Evolutionary conservation across 768 basidiomycete species (phyloP).

Genomic region (Tylopilus vinaceipallidus): DNA sequence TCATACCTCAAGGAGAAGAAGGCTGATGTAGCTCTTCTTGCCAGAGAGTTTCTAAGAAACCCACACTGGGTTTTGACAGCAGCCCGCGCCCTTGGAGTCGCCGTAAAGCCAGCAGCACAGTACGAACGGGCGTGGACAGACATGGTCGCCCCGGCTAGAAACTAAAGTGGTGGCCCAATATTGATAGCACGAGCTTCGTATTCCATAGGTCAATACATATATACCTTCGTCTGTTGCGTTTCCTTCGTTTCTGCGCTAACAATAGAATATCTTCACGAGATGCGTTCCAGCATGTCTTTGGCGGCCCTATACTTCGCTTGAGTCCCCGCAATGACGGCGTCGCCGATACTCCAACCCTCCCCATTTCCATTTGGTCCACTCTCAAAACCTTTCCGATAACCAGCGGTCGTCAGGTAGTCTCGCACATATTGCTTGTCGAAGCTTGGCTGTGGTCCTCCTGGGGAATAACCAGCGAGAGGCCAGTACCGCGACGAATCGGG

Average conservation of each 20-base stretch:
- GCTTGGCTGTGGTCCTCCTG: conserved; percentile 78
- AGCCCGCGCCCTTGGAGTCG: conserved; percentile 60
- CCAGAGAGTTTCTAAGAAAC: conserved; percentile 62
- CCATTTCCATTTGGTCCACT: conserved; percentile 64
- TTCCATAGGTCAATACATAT: background rate
- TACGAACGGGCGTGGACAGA: conserved; percentile 60
- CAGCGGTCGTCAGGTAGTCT: conserved; percentile 77
- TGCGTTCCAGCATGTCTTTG: conserved; percentile 51
- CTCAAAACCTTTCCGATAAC: conserved; percentile 80
- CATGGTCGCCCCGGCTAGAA: conserved; percentile 29
- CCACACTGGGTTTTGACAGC: conserved; percentile 64
- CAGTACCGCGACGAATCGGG: conserved; percentile 98
- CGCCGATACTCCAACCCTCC: conserved; percentile 76
- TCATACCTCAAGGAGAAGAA: conserved; percentile 61
- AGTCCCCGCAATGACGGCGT: conserved; percentile 76
- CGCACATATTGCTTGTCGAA: conserved; percentile 97
- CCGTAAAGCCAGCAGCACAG: conserved; percentile 69
- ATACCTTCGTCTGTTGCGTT: background rate
- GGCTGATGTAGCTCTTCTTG: conserved; percentile 67
- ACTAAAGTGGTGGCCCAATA: conserved; percentile 2
- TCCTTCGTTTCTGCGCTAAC: background rate
- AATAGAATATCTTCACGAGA: conserved; percentile 11
- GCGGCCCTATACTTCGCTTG: conserved; percentile 78
- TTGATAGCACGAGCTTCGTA: no score
- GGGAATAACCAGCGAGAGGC: conserved; percentile 71